Conservation (phyloP, 2,329 filamentous ascomycete genomes). For the Diaporthe citrichinensis region DNA sequence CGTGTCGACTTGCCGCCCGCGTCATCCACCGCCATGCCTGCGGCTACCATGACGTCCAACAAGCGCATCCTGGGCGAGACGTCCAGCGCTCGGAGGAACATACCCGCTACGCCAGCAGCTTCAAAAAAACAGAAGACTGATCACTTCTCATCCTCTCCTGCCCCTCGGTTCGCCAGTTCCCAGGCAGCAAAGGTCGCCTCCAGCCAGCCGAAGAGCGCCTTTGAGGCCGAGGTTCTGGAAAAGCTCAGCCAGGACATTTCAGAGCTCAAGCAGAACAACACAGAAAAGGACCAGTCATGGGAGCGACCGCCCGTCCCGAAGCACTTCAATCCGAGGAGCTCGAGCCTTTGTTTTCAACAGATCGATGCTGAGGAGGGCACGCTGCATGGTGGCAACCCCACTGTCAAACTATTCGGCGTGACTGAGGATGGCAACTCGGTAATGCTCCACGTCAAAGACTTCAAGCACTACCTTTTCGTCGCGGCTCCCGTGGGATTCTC, state of each 20-base stretch:
- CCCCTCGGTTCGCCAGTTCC: conserved; percentile 72
- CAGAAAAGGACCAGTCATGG: conserved; percentile 96
- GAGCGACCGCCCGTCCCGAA: conserved; percentile 68
- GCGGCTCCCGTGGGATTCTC: conserved; percentile 88
- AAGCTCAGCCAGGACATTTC: conserved; percentile 96
- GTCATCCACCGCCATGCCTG: conserved; percentile 59
- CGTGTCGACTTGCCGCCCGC: conserved; percentile 24
- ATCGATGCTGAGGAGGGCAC: conserved; percentile 96
- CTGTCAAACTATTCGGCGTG: conserved; percentile 94
- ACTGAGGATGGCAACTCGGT: conserved; percentile 89
- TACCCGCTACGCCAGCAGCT: conserved; percentile 66
- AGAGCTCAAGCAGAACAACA: conserved; percentile 86
- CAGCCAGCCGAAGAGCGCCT: conserved; percentile 88
- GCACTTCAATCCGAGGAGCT: conserved; percentile 68
- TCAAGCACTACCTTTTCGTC: conserved; percentile 96
- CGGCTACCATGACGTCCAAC: conserved; percentile 68
- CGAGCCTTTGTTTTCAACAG: conserved; percentile 90
- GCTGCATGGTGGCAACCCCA: conserved; percentile 79
- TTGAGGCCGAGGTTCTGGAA: conserved; percentile 94
- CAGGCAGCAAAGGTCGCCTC: conserved; percentile 77
- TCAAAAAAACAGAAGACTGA: conserved; percentile 91
- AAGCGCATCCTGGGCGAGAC: conserved; percentile 81
- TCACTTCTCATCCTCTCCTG: conserved; percentile 67
- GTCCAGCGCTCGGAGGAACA: conserved; percentile 74
- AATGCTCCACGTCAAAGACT: conserved; percentile 93